Base-by-base conservation (phyloP, 805 yeast species). In the Huiozyma sinensis region DNA sequence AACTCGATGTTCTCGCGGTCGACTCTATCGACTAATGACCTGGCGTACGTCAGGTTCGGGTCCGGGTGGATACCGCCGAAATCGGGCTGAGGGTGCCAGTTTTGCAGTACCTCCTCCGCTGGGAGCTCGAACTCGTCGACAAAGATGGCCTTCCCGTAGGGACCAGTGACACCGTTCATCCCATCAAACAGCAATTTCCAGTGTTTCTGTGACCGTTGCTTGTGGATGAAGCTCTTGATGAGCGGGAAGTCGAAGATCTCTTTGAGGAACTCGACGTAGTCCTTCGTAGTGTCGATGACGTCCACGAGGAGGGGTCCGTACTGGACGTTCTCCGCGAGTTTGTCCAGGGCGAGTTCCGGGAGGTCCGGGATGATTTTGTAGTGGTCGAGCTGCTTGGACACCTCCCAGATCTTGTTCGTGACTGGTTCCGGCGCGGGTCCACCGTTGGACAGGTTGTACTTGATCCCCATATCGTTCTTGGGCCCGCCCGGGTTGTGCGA, bases 401-500 rank as follows among this genome's bases (percentile, higher is more conserved):
- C 73, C 48, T 79, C 89, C 69, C 68, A 92, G 59, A 92, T 92
- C 65, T 79, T 77, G 68, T 92, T 76, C 10, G 98, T 92, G 47
- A 92, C 94, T 11, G 83, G 68, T 64, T 92, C 98, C 7, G 98
- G 98, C 8, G 97, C 97, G 37, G 98, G 98, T 2, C 96, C 98
- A 53, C 98, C 98, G 61, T 92, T 90, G 49, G 84, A 75, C 64
- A 92, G 71, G 65, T 92, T 92, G 71, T 92, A 92, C 69, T 92
- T 92, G 70, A 92, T 92, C 46, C 98, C 98, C 64, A 88, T 75
- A 61, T 92, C 98, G 50, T 85, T 80, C 28, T 74, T 66, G 45
- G 95, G 95, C 6, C 97, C 97, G 62, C 98, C 98, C 12, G 98
- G 98, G 65, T 92, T 92, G 67, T 92, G 98, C 24, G 95, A 83